Conservation (phyloP, 2,329 filamentous ascomycete genomes). For the Fusarium succisae region DNA sequence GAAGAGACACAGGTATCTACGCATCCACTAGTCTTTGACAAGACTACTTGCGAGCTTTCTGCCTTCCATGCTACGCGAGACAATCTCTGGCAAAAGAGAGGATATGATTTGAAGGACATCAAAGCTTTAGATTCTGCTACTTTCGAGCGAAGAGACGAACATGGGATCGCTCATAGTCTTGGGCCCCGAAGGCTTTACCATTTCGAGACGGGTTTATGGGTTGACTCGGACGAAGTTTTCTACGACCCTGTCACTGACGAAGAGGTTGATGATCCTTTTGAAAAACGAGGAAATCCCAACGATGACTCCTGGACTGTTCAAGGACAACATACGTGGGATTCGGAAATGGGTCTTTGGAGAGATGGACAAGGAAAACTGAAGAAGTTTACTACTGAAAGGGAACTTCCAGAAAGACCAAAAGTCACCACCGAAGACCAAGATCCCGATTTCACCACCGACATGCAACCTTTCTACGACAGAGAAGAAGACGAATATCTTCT, state of each 20-base stretch:
- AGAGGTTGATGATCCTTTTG: neutral
- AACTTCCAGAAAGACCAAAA: neutral
- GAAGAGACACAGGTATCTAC: neutral
- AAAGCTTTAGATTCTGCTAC: neutral
- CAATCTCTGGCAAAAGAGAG: neutral
- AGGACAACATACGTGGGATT: neutral
- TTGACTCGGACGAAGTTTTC: neutral
- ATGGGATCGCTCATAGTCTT: neutral
- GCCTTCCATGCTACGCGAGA: neutral
- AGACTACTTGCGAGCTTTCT: neutral
- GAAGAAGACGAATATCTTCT: slow-evolving; percentile 5
- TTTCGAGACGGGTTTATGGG: neutral
- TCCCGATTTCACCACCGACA: neutral
- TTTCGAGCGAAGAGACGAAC: neutral
- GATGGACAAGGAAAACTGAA: neutral
- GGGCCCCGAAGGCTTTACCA: neutral
- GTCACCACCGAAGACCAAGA: neutral
- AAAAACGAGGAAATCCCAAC: neutral
- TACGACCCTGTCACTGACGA: slow-evolving; percentile 6
- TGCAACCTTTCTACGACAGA: neutral
- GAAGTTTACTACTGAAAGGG: slow-evolving; percentile 1
- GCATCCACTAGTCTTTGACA: neutral
- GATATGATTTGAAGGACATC: neutral
- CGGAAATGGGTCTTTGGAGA: slow-evolving; percentile 5
- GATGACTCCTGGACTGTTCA: neutral